phyloP scores from a whole-genome alignment of 345 rosid species.

The Aethionema arabicum region DNA sequence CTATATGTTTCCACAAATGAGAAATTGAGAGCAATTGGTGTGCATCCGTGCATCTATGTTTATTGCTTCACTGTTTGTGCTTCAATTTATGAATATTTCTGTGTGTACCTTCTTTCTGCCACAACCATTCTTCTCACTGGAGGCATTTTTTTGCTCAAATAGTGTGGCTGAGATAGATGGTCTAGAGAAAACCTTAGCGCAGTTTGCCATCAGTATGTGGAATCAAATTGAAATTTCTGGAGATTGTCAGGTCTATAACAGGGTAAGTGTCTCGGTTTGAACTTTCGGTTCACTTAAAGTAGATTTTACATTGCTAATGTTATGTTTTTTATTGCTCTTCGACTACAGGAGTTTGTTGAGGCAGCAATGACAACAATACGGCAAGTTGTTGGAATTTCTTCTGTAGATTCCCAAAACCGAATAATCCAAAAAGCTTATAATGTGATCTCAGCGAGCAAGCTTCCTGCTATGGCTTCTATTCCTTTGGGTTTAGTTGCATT shows the following conservation, averaged over 20 bases:
- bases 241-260: constrained; percentile 35
- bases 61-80: constrained; percentile 7
- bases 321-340: constrained; percentile 22
- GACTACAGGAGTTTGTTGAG: constrained; percentile 60
- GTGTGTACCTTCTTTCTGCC: constrained; percentile 10
- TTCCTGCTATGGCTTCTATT: constrained; percentile 46
- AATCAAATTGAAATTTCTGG: constrained; percentile 53
- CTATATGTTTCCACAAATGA: not conserved
- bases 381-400: constrained; percentile 65
- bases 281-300: constrained; percentile 11
- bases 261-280: constrained; percentile 42
- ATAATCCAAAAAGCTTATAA: constrained; percentile 60
- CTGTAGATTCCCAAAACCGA: constrained; percentile 60
- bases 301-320: constrained; percentile 16
- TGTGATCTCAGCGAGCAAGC: constrained; percentile 51
- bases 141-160: constrained; percentile 30
- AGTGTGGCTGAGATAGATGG: constrained; percentile 64
- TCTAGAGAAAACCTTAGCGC: constrained; percentile 50
- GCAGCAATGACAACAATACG: constrained; percentile 63
- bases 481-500: constrained; percentile 34
- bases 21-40: not conserved
- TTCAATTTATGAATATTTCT: not conserved
- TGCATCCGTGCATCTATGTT: not conserved
- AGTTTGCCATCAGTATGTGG: constrained; percentile 64
- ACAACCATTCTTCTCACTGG: constrained; percentile 17